Base-by-base conservation (phyloP, 2,329 filamentous ascomycete genomes). In the Alternaria metachromatica region DNA sequence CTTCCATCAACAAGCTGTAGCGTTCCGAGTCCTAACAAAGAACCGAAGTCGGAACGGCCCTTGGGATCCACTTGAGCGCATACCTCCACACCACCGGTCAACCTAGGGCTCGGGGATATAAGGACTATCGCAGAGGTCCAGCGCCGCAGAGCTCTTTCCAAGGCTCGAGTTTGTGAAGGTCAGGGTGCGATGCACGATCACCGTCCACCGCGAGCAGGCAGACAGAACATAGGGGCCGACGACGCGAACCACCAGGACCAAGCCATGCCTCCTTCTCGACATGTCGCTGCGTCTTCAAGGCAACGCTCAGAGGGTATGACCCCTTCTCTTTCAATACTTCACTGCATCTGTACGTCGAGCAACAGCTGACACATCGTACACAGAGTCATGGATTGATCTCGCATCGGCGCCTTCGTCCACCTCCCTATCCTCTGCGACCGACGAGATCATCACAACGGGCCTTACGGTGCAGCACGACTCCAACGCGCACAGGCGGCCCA, bases 321-420 rank as follows among this genome's bases (percentile, higher is more conserved):
- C 20, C 26, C 15, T 25, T 20, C 48, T 11, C 28, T 7, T 30
- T 18, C 30, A 44, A 18, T 46, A n/a, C 54, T 18, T 46, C 54
- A 21, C 18, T 41, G 25, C 18, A 18, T 18, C 13, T 30, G 26
- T 45, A 44, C 20, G 37, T 28, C 6, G 49, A 25, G 23, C 30
- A 15, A 28, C 15, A 46, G 63, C 72, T 76, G 46, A 76, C 62
- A 55, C 37, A 20, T 49, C 55, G n/a, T 50, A 5, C 62, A 21
- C 84, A 94, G 96, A 98, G 83, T 97, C 96, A 9, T 99, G 96
- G 96, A 89, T 98, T 72, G 95, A 99, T 80, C 89, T 99, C 64
- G 89, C 92, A 50, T 97, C 95, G 5, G 93, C 96, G 72, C 94
- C 95, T 8, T 97, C 95, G 0, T 97, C 95, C 3, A 97, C 95